Conservation (phyloP, 2,329 filamentous ascomycete genomes). For the Alternaria gaisen region DNA sequence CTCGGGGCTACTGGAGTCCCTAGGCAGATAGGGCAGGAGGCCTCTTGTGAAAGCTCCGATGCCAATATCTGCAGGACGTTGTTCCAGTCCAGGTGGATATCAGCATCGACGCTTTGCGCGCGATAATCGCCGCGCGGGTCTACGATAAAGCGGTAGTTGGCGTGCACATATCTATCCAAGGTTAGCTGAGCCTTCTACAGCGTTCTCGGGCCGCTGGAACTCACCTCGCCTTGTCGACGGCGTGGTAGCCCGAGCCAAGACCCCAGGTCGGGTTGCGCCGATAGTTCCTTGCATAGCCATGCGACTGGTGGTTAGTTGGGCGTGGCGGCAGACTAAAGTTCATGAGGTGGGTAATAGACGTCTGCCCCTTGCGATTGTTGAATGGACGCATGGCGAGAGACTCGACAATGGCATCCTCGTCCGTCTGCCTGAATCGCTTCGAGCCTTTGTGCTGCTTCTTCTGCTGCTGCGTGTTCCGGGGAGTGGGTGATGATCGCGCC, state of each 20-base stretch:
- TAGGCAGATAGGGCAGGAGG: conserved; percentile 93
- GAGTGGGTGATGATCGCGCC: conserved; percentile 55
- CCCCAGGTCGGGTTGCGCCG: conserved; percentile 83
- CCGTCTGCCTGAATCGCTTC: conserved; percentile 74
- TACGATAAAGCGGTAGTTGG: conserved; percentile 97
- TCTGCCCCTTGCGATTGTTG: conserved; percentile 85
- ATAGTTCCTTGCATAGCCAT: conserved; percentile 61
- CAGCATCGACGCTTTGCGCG: conserved; percentile 82
- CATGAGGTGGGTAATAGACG: conserved; percentile 95
- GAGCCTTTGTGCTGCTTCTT: conserved; percentile 87
- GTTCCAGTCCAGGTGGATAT: conserved; percentile 89
- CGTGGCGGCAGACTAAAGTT: conserved; percentile 85
- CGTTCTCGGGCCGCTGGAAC: conserved; percentile 4
- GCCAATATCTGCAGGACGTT: conserved; percentile 91
- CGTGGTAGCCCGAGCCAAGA: conserved; percentile 86
- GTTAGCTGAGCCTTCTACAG: conserved; percentile 10
- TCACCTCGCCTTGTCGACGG: conserved; percentile 87
- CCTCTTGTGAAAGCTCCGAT: conserved; percentile 85
- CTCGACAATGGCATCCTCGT: conserved; percentile 90
- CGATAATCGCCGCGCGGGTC: conserved; percentile 82
- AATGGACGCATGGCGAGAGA: conserved; percentile 70
- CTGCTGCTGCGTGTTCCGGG: conserved; percentile 77
- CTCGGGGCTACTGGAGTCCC: conserved; percentile 91
- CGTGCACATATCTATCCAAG: conserved; percentile 77
- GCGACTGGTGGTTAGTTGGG: conserved; percentile 66